Evolutionary conservation across 2,329 filamentous ascomycete genomes (phyloP), one percentile per base, ranked within the genome.

Genomic region (Trichoderma atrobrunneum): DNA sequence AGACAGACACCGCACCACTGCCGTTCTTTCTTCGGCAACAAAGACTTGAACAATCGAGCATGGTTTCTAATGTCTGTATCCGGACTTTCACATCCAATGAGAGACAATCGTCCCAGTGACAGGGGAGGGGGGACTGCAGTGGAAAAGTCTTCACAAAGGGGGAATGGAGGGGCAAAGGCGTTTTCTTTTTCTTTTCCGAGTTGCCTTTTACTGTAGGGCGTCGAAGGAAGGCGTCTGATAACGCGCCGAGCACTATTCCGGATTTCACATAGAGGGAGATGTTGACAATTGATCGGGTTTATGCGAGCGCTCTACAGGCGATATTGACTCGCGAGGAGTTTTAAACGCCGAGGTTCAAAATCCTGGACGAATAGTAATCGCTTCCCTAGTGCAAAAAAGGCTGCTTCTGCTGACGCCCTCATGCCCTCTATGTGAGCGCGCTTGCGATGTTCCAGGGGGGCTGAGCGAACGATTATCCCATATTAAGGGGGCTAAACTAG

Each of bases 1-100:
- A 72, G 70, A 63, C 70, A 72, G 36, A 12, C 70, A 24, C 70
- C 64, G 64, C 70, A 72, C 51, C 70, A 66, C 30, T 51, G 57
- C 10, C 39, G 43, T 26, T 34, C 30, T 16, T 21, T 48, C n/a
- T 61, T 69, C 34, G 43, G 36, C 6, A 36, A 18, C 51, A 67
- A 10, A 28, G 62, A 60, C 36, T 61, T 72, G 30, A 72, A n/a
- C 14, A 34, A 39, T 51, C 56, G 18, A 72, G 26, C 70, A 72
- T 72, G 62, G 16, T 26, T 21, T 36, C n/a, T 7, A 12, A 8
- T 57, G 32, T 21, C 21, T 16, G 32, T 59, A 54, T 54, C 48
- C 48, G 48, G 48, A 24, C 3, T 48, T 34, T 30, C 1, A 11
- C 21, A 16, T 10, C 62, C 62, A 65, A 65, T 51, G 43, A 34